phyloP scores from a whole-genome alignment of 2,329 filamentous ascomycete species.

The Aspergillus arachidicola region DNA sequence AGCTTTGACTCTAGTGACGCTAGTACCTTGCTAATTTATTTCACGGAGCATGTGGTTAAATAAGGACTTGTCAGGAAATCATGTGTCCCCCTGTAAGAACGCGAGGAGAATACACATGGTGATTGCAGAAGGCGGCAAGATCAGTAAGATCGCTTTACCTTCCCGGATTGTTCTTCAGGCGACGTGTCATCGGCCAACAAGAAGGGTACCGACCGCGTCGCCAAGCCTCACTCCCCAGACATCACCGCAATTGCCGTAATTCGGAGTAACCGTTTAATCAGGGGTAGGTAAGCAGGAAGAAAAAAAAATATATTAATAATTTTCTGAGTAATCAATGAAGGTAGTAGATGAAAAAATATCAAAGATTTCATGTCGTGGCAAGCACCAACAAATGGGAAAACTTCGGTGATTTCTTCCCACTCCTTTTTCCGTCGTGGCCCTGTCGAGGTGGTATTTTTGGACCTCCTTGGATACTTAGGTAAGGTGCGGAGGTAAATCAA shows the following conservation, averaged over 20 bases:
- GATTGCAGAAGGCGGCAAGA: not conserved
- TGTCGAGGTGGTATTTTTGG: not conserved
- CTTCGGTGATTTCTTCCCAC: not conserved
- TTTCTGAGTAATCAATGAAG: not conserved
- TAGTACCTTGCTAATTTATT: slow-evolving; percentile 16
- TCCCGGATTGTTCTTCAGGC: slow-evolving; percentile 12
- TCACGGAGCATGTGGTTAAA: not conserved
- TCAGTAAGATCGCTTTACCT: slow-evolving; percentile 13
- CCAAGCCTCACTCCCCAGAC: slow-evolving; percentile 16
- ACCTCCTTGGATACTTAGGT: not conserved
- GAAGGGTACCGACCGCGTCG: not conserved
- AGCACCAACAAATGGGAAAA: not conserved
- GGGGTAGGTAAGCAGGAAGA: not conserved
- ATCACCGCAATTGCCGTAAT: not conserved
- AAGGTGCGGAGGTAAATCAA: not conserved
- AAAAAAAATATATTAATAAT: not conserved
- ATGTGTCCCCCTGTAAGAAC: not conserved
- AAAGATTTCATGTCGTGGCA: not conserved
- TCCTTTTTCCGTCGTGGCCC: not conserved
- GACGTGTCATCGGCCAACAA: slow-evolving; percentile 23
- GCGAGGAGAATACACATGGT: not conserved
- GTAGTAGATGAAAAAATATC: not conserved
- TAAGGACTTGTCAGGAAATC: not conserved
- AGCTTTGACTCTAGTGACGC: slow-evolving; percentile 9
- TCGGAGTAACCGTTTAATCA: slow-evolving; percentile 5